Conservation (phyloP, 148 eudicot genomes). For the Cornus controversa region DNA sequence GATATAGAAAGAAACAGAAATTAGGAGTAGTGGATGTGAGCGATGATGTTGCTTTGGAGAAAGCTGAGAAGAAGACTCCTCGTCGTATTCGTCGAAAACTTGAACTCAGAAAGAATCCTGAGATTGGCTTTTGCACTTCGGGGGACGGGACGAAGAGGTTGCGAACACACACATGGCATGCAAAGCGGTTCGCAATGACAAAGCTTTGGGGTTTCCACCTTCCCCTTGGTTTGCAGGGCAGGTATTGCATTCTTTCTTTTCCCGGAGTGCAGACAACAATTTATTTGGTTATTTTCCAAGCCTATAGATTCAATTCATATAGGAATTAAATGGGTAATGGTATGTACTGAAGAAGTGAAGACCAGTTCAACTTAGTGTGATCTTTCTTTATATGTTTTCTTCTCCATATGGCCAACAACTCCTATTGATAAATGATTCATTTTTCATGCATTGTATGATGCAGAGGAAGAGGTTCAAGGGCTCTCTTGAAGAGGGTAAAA, state of each 20-base stretch:
- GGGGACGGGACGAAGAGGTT: slow-evolving; percentile 85
- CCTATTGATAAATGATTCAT: background rate
- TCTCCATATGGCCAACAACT: background rate
- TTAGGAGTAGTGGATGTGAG: slow-evolving; percentile 9
- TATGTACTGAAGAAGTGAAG: too few species aligned
- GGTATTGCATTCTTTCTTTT: slow-evolving; percentile 33
- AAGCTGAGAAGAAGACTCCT: slow-evolving; percentile 26
- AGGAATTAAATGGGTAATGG: too few species aligned
- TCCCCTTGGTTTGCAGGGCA: slow-evolving; percentile 75
- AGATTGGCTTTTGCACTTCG: slow-evolving; percentile 50
- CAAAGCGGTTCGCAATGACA: slow-evolving; percentile 41
- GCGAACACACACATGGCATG: slow-evolving; percentile 92
- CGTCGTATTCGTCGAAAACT: slow-evolving; percentile 62
- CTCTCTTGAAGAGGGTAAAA: slow-evolving; percentile 71
- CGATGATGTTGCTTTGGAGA: slow-evolving; percentile 6
- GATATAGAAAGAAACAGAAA: slow-evolving; percentile 21
- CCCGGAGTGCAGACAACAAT: too few species aligned
- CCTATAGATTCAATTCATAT: too few species aligned
- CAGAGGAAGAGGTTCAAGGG: slow-evolving; percentile 90
- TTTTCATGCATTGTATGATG: slow-evolving; percentile 13
- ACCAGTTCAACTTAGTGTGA: too few species aligned
- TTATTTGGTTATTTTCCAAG: too few species aligned
- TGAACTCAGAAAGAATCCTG: slow-evolving; percentile 60
- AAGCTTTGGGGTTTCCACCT: slow-evolving; percentile 72
- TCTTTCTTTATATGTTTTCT: too few species aligned